Conservation (phyloP, 106 monocot species). For the Chionographis japonica region DNA sequence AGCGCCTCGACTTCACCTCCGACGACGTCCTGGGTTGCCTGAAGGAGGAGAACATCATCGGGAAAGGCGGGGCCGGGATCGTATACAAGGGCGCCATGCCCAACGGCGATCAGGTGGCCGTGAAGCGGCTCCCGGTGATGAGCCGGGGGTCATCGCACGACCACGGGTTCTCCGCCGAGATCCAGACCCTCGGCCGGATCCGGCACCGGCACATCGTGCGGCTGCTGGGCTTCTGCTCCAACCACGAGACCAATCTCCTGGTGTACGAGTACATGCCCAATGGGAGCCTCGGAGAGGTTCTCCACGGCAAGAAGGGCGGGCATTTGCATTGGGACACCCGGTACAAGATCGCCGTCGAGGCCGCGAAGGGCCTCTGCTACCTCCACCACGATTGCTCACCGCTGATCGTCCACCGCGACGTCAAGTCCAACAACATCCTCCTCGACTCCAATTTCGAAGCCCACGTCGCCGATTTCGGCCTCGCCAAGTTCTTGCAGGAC, state of each 20-base stretch:
- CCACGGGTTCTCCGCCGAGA: constrained; percentile 88
- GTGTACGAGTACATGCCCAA: constrained; percentile 94
- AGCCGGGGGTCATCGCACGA: constrained; percentile 59
- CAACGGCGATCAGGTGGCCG: constrained; percentile 61
- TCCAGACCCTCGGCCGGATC: constrained; percentile 80
- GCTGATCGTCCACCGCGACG: constrained; percentile 76
- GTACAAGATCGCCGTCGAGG: constrained; percentile 77
- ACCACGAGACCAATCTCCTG: constrained; percentile 72
- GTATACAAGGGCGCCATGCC: constrained; percentile 75
- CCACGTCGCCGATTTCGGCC: constrained; percentile 72
- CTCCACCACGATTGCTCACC: constrained; percentile 96
- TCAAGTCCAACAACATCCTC: constrained; percentile 91
- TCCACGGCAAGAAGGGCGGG: constrained; percentile 80
- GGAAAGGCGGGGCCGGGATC: constrained; percentile 82
- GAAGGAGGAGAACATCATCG: constrained; percentile 80
- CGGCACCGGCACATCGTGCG: constrained; percentile 87
- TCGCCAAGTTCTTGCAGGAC: constrained; percentile 81
- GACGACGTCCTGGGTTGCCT: constrained; percentile 65
- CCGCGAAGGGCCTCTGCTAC: constrained; percentile 87
- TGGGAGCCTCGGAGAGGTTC: constrained; percentile 83
- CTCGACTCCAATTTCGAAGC: constrained; percentile 70
- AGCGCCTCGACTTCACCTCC: constrained; percentile 69
- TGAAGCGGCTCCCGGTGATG: constrained; percentile 73
- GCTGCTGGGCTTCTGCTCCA: constrained; percentile 75
- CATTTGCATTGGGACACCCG: constrained; percentile 75